phyloP scores from a whole-genome alignment of 2,329 filamentous ascomycete genomes.

The Penicillium brasilianum region DNA sequence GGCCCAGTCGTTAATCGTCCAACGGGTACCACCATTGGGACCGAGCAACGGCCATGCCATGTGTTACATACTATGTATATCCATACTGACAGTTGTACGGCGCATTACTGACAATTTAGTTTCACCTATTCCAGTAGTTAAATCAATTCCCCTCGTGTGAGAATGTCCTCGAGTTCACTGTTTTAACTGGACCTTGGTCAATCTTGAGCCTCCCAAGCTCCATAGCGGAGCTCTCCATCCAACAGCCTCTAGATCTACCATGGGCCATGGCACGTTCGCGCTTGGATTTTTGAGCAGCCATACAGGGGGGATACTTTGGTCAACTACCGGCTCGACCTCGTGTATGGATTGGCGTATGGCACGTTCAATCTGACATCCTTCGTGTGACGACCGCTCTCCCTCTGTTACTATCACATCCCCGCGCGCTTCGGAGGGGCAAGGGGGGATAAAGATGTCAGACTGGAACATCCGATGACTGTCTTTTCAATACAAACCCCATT shows the following conservation, averaged over 20 bases:
- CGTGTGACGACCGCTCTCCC: conserved; percentile 16
- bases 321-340: background rate
- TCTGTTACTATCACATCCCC: conserved; percentile 24
- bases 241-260: conserved; percentile 18
- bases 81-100: conserved; percentile 1
- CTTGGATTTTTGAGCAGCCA: conserved; percentile 13
- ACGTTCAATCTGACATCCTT: conserved; percentile 9
- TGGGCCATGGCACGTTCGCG: conserved; percentile 22
- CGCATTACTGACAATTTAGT: background rate
- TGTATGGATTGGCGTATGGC: background rate
- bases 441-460: background rate
- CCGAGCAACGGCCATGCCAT: conserved; percentile 3
- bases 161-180: background rate
- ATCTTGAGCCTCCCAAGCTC: conserved; percentile 9
- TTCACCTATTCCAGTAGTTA: background rate
- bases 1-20: conserved; percentile 5
- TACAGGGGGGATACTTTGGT: background rate
- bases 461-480: background rate
- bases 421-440: conserved; percentile 8
- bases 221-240: conserved; percentile 20
- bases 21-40: conserved; percentile 11
- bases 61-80: conserved; percentile 1
- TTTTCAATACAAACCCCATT: background rate
- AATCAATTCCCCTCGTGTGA: background rate
- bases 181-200: background rate